Evolutionary conservation across 441 rosid genomes (phyloP).

Genomic region (Breynia disticha): DNA sequence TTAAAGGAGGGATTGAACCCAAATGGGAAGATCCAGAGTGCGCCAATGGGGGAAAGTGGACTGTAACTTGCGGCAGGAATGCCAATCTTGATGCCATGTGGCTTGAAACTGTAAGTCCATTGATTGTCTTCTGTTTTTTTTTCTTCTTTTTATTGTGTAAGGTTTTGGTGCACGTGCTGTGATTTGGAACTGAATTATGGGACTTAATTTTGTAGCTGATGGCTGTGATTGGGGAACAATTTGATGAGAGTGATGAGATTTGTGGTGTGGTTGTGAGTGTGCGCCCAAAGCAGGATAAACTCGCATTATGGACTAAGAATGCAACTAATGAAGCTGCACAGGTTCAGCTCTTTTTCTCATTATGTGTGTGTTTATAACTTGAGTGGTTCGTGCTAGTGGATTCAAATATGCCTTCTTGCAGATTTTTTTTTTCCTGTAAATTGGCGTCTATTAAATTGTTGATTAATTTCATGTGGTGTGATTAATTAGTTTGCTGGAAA

Average conservation of each 20-base stretch:
- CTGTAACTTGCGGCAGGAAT: conserved; percentile 36
- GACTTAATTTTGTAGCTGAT: conserved; percentile 37
- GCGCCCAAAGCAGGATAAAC: conserved; percentile 58
- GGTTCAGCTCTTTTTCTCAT: conserved; percentile 24
- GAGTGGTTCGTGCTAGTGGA: too few relatives aligned
- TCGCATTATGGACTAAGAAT: conserved; percentile 82
- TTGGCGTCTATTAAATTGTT: too few relatives aligned
- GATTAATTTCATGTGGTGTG: too few relatives aligned
- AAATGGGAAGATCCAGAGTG: conserved; percentile 98
- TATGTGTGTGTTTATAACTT: not conserved
- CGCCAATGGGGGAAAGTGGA: conserved; percentile 92
- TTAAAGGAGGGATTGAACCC: conserved; percentile 81
- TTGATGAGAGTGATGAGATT: conserved; percentile 71
- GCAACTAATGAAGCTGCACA: conserved; percentile 77
- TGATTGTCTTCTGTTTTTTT: not conserved
- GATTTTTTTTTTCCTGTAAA: too few relatives aligned
- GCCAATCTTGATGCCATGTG: conserved; percentile 61
- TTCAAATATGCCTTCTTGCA: too few relatives aligned
- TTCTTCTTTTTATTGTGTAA: not conserved
- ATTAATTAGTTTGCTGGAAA: too few relatives aligned
- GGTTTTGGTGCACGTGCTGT: not conserved
- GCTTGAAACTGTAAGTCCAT: conserved; percentile 57
- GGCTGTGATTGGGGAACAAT: conserved; percentile 96
- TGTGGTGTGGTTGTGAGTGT: conserved; percentile 89
- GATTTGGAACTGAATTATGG: not conserved